phyloP scores from a whole-genome alignment of 805 yeast species.

The Zygoascus ofunaensis region DNA sequence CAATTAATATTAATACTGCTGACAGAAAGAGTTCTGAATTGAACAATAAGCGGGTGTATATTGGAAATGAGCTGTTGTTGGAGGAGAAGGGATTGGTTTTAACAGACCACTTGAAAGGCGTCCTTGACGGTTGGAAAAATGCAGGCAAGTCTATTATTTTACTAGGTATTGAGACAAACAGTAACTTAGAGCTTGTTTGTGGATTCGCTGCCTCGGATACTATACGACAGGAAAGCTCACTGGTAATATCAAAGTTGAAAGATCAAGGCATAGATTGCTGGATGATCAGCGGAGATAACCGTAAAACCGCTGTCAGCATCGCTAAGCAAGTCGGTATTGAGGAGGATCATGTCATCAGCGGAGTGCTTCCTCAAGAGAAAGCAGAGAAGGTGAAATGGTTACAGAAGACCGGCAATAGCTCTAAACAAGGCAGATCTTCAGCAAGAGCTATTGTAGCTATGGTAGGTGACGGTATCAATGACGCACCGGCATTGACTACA shows the following conservation, averaged over 20 bases:
- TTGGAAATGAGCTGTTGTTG: constrained; percentile 56
- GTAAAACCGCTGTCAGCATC: constrained; percentile 55
- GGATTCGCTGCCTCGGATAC: constrained; percentile 52
- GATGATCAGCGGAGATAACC: constrained; percentile 75
- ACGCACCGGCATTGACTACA: constrained; percentile 67
- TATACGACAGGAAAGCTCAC: constrained; percentile 43
- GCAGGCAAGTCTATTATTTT: constrained; percentile 57
- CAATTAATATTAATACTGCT: neutral
- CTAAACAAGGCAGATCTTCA: constrained; percentile 13
- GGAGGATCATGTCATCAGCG: constrained; percentile 47
- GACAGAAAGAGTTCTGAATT: neutral
- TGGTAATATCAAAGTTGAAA: constrained; percentile 38
- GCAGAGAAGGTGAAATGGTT: constrained; percentile 50
- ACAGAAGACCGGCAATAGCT: constrained; percentile 35
- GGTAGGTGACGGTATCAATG: constrained; percentile 82
- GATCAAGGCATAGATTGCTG: constrained; percentile 45
- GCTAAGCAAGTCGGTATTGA: constrained; percentile 55
- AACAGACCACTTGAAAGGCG: constrained; percentile 27
- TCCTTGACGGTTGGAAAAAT: constrained; percentile 46
- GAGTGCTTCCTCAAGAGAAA: constrained; percentile 67
- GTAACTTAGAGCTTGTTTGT: constrained; percentile 29
- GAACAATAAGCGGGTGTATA: constrained; percentile 26
- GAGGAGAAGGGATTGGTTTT: constrained; percentile 38
- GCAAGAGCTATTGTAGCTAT: constrained; percentile 46
- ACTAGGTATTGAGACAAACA: constrained; percentile 35